These are phyloP conservation scores for Oryza nivara DNA, from an alignment of 176 grass and related monocot species.

Conservation along the genomic window DNA sequence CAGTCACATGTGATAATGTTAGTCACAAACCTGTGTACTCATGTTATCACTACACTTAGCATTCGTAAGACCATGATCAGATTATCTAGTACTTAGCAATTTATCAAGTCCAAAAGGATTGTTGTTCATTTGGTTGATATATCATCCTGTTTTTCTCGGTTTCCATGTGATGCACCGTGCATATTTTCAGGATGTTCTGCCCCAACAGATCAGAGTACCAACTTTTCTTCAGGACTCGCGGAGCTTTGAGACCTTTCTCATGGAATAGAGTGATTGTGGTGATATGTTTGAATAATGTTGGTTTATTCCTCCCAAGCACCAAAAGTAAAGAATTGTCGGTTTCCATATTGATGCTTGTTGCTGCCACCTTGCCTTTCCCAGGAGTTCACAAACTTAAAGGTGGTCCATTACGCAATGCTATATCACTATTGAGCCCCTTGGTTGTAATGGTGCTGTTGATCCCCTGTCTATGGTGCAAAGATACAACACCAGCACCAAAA, in stretches of 20 bases:
- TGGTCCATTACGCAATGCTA: not conserved
- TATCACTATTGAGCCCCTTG: not conserved
- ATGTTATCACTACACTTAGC: not conserved
- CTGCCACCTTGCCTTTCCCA: not conserved
- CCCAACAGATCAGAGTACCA: not conserved
- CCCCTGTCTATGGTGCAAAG: not conserved
- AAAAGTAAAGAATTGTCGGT: not conserved
- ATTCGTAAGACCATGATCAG: not conserved
- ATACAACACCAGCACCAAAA: not conserved
- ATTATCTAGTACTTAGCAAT: too few species aligned
- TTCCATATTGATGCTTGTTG: not conserved
- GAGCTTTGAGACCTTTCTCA: not conserved
- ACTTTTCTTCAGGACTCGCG: not conserved
- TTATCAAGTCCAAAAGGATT: not conserved
- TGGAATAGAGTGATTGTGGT: not conserved
- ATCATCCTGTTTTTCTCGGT: not conserved
- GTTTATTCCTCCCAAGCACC: not conserved
- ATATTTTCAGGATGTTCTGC: not conserved
- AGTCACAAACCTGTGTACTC: not conserved
- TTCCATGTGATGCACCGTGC: not conserved
- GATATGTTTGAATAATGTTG: not conserved
- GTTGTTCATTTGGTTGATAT: not conserved
- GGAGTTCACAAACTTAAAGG: not conserved
- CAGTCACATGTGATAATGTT: not conserved
- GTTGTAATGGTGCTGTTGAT: not conserved